A percentile compares a stretch with the other conserved stretches of the same genome.
Conservation (phyloP, 2,329 filamentous ascomycete genomes). For the Colletotrichum noveboracense region DNA sequence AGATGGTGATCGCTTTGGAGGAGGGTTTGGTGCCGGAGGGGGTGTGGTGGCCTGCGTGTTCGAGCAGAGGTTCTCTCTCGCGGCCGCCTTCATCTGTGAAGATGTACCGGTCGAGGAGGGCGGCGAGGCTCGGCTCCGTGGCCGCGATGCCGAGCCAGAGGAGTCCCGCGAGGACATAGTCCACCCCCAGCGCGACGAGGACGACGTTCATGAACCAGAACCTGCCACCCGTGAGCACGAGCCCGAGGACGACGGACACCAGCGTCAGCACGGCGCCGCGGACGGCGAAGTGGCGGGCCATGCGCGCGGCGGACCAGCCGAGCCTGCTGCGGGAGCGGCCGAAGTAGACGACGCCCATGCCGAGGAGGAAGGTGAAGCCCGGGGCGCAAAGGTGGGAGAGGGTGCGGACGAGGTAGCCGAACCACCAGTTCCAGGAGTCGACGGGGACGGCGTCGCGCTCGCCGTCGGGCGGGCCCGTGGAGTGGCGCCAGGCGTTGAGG, state of each 20-base stretch:
- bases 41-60: not conserved
- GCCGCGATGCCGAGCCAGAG: constrained; percentile 42
- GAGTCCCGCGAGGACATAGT: constrained; percentile 48
- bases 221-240: constrained; percentile 34
- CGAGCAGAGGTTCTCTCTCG: constrained; percentile 36
- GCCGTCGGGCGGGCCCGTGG: constrained; percentile 34
- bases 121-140: constrained; percentile 38
- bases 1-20: constrained; percentile 25
- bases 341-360: constrained; percentile 50
- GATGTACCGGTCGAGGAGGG: constrained; percentile 24
- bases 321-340: constrained; percentile 43
- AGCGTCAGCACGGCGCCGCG: constrained; percentile 40
- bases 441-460: constrained; percentile 42
- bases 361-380: constrained; percentile 51
- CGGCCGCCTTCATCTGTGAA: constrained; percentile 8
- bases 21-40: not conserved
- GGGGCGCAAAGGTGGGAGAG: constrained; percentile 51
- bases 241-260: constrained; percentile 35
- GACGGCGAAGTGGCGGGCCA: constrained; percentile 43
- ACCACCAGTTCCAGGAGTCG: constrained; percentile 39
- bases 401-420: constrained; percentile 43
- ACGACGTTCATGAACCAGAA: constrained; percentile 49
- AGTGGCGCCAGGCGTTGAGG: constrained; percentile 46
- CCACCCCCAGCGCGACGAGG: constrained; percentile 48
- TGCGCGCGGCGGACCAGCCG: constrained; percentile 40